Evolutionary conservation across 2,329 filamentous ascomycete species (phyloP).

Genomic region (Whalleya microplaca): DNA sequence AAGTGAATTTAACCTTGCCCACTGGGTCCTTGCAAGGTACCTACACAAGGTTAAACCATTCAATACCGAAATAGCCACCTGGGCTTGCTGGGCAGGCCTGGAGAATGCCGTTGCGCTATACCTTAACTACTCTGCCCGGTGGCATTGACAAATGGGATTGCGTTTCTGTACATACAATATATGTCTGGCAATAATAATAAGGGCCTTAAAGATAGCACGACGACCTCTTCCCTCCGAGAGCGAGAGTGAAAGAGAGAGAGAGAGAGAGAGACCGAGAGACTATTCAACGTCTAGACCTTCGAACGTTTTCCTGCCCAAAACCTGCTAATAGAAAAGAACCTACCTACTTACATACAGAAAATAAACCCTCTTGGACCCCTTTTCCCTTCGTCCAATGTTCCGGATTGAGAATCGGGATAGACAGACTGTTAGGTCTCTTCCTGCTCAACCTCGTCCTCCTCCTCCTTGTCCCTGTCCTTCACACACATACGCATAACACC

Average conservation of each 20-base stretch:
- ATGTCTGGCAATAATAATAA: slow-evolving; percentile 17
- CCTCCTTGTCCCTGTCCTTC: no score
- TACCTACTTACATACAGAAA: no score
- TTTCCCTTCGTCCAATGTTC: background rate
- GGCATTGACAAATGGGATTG: slow-evolving; percentile 28
- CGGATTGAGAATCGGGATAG: slow-evolving; percentile 7
- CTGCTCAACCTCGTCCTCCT: slow-evolving; percentile 11
- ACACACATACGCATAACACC: no score
- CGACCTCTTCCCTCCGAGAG: slow-evolving; percentile 2
- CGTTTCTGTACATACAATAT: slow-evolving; percentile 3
- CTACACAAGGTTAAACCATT: background rate
- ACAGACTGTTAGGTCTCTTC: background rate
- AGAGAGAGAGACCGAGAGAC: no score
- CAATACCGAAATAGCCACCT: background rate
- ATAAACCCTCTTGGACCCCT: no score
- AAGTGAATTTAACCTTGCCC: background rate
- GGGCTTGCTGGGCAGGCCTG: no score
- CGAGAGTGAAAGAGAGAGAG: no score
- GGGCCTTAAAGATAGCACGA: slow-evolving; percentile 26
- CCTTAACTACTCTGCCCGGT: slow-evolving; percentile 20
- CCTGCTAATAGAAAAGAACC: background rate
- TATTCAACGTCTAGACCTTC: background rate
- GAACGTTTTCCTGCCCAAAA: background rate
- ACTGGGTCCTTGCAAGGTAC: background rate
- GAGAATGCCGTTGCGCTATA: slow-evolving; percentile 28